Evolutionary conservation across 2,329 filamentous ascomycete species (phyloP), one percentile per base, ranked within the genome.

Genomic region (Diatrype stigma): DNA sequence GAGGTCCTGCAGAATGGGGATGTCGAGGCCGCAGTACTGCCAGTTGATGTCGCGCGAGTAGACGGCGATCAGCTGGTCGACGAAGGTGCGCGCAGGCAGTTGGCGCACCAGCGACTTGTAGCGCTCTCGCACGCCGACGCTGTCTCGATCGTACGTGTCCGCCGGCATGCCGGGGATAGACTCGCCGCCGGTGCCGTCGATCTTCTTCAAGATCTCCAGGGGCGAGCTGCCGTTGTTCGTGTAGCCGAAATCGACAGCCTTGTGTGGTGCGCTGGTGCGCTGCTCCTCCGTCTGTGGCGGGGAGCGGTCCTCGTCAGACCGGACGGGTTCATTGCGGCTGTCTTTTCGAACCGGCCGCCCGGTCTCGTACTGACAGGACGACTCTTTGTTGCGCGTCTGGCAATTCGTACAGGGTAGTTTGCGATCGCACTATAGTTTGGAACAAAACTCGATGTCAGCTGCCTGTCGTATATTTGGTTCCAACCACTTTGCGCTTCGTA

Each of bases 351-450:
- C 70, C 3, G 75, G 74, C 4, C 74, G 70, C 30, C 72, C 72
- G 8, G 74, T 77, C 64, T 84, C 81, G 61, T 85, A 85, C 21
- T 70, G 71, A 60, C 82, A 85, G n/a, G 71, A 67, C 2, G 72
- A 67, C 56, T 78, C 73, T 62, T 81, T 84, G 58, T 78, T 79
- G 47, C 82, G 74, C 48, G 77, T 75, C 30, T 75, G 70, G 65
- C 82, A 85, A 62, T 84, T 84, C 45, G 76, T 74, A 63, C 82
- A 85, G 2, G 82, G 82, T 53, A 78, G 70, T 53, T 77, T 73
- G 52, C 82, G 76, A 61, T 85, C 81, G 64, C 82, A 85, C 76
- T 82, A 56, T 22, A 42, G 49, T 49, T 50, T 56, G 53, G 56
- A 57, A 42, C 42, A 52, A 44, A 50, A 49, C 51, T 40, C n/a